Evolutionary conservation across 768 basidiomycete genomes (phyloP), one percentile per base, ranked within the genome.

Genomic region (Tricholoma flavovirens): DNA sequence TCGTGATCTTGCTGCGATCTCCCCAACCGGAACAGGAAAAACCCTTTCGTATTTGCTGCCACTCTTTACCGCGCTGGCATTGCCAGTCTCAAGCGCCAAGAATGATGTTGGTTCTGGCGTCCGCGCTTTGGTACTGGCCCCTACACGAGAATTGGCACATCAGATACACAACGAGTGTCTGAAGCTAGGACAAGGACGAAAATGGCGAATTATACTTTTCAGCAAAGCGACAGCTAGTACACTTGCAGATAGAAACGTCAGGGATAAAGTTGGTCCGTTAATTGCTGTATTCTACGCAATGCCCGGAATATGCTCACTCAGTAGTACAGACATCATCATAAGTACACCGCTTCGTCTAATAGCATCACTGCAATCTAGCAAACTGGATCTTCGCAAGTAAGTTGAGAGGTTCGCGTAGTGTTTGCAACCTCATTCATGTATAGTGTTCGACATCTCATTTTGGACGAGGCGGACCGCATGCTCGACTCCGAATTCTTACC

Each of bases 1-100:
- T 58, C 84, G 90, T 56, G 96, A 99, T 70, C 77, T 97, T 21
- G 87, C 90, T 53, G 96, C 95, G 26, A 89, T 98, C 17, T 97
- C 97, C 0, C 97, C 97, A 0, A 99, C 97, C 5, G 97, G 97
- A 50, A 95, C 92, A 9, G 97, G 97, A 57, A 99, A 99, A 75
- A 99, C 97, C 0, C 77, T 98, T 5, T 83, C 94, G 0, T 99
- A 98, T 70, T 77, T 97, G 12, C 72, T 97, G 14, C 95, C 97
- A 0, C 77, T 93, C 21, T 80, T 98, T 56, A 74, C 83, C 10
- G 69, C 75, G 15, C 71, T 93, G 5, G 72, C 71, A 12, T 69
- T 76, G 3, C 90, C 90, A 5, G 67, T 77, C 8, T 73, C 83
- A 29, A 79, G 75, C 55, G 66, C 74, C 35, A 77, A 78, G 53